Evolutionary conservation across 1,284 basidiomycete species (phyloP), one percentile per base, ranked within the genome.

Genomic region (Irpex sp.): DNA sequence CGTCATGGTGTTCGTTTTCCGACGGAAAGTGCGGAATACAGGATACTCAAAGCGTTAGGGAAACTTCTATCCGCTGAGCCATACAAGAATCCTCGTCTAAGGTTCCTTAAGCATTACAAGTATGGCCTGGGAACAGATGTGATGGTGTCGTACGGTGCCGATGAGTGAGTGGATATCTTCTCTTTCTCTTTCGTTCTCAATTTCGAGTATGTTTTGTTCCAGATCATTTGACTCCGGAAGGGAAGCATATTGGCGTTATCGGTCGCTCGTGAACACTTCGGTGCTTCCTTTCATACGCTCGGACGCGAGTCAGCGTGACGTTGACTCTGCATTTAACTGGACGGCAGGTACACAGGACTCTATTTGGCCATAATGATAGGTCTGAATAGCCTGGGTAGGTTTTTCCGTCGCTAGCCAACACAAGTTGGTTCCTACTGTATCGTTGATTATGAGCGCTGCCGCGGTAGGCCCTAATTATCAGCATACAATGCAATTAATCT

Each of bases 1-100:
- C 79, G 93, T 9, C 94, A 96, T 68, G 91, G 91, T 1, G 86
- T 90, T 1, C 81, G 94, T 33, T 94, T 82, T 66, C 94, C 93
- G 0, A 93, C 92, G 0, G 67, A 72, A 0, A 75, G 76, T 6
- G 80, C 85, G 0, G 72, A 78, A 0, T 68, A 69, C 9, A 66
- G 67, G 2, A 87, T 93, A 18, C 61, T 74, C 36, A 61, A 70
- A 0, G 81, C 87, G 0, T 65, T 91, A 6, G 64, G 67, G 9
- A 89, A 87, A 66, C 73, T 91, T 0, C 69, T 80, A 60, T 69
- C 76, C 1, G 85, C 77, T 2, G 64, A 68, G 5, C 56, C 71
- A n/a, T 82, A 78, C 69, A 74, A 74, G 0, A 77, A 86, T 60
- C 69, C 79, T 0, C 73, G 77, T 9, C 75, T 93, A 4, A 65